Conservation (phyloP, 139 green algal genomes). For the Pleodorina starrii region DNA sequence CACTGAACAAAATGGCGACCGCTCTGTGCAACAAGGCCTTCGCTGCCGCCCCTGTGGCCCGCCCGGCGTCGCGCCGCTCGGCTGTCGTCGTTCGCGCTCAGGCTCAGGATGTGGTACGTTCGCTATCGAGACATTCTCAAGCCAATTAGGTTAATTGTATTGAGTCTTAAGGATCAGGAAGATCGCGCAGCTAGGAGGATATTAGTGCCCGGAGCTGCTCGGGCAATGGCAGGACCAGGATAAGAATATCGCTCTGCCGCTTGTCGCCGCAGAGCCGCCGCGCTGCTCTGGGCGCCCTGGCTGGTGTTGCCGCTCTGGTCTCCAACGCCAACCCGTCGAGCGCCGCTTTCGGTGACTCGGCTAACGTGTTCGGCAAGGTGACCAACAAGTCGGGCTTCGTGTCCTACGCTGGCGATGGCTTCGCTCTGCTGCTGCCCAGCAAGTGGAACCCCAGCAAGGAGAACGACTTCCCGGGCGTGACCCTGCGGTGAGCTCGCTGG, state of each 20-base stretch:
- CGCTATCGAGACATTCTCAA: no score
- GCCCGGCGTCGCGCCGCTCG: slow-evolving; percentile 48
- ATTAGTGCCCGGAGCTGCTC: not conserved
- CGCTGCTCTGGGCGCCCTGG: slow-evolving; percentile 80
- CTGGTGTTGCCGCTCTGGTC: slow-evolving; percentile 75
- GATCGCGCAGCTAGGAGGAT: not conserved
- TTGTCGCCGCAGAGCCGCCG: slow-evolving; percentile 70
- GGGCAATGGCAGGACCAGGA: no score
- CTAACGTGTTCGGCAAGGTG: slow-evolving; percentile 91
- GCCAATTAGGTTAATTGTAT: not conserved
- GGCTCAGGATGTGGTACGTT: slow-evolving; percentile 65
- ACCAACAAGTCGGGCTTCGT: slow-evolving; percentile 94
- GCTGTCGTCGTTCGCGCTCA: slow-evolving; percentile 75
- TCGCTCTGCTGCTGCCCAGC: slow-evolving; percentile 90
- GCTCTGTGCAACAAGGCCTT: slow-evolving; percentile 61
- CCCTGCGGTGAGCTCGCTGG: slow-evolving; percentile 74
- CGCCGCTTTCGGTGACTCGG: slow-evolving; percentile 91
- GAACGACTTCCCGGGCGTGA: slow-evolving; percentile 82
- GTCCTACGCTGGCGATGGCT: slow-evolving; percentile 94
- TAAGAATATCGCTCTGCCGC: not conserved
- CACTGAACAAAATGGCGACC: slow-evolving; percentile 35
- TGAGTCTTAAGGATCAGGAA: not conserved
- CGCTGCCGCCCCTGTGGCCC: slow-evolving; percentile 46
- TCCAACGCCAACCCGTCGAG: slow-evolving; percentile 63
- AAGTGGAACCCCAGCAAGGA: slow-evolving; percentile 98